Evolutionary conservation across 1,284 basidiomycete species (phyloP).

Genomic region (Boletus hoseneyae): DNA sequence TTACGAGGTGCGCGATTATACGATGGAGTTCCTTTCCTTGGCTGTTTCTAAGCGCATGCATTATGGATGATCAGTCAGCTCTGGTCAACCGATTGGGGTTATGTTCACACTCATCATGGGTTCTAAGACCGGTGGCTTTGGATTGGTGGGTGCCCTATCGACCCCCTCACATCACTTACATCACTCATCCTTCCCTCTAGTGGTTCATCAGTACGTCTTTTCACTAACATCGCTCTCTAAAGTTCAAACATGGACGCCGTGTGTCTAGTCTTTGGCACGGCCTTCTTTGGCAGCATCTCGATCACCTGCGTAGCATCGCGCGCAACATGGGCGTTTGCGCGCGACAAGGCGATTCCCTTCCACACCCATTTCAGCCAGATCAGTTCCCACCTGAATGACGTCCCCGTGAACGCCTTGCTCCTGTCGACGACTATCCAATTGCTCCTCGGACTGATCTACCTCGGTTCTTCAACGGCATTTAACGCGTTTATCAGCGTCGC

Average conservation of each 20-base stretch:
- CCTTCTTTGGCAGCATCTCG: conserved; percentile 55
- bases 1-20: conserved; percentile 40
- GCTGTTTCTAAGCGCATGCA: not conserved
- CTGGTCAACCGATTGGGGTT: conserved; percentile 63
- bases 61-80: conserved; percentile 37
- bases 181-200: conserved; percentile 21
- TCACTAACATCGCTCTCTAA: not conserved
- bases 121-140: conserved; percentile 60
- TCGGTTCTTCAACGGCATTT: conserved; percentile 54
- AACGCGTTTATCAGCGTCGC: conserved; percentile 56
- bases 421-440: conserved; percentile 53
- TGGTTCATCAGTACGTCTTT: conserved; percentile 44
- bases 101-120: conserved; percentile 66
- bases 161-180: not conserved
- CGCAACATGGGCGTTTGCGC: conserved; percentile 68
- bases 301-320: conserved; percentile 65
- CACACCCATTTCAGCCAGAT: conserved; percentile 48
- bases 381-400: conserved; percentile 38
- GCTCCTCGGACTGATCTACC: conserved; percentile 52
- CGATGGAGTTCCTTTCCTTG: not conserved
- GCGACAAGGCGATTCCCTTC: conserved; percentile 66
- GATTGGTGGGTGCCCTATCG: conserved; percentile 39
- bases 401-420: conserved; percentile 57
- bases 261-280: conserved; percentile 48
- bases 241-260: not conserved